Base-by-base conservation (phyloP, 257 asterid species). In the Solanum tacnaense region DNA sequence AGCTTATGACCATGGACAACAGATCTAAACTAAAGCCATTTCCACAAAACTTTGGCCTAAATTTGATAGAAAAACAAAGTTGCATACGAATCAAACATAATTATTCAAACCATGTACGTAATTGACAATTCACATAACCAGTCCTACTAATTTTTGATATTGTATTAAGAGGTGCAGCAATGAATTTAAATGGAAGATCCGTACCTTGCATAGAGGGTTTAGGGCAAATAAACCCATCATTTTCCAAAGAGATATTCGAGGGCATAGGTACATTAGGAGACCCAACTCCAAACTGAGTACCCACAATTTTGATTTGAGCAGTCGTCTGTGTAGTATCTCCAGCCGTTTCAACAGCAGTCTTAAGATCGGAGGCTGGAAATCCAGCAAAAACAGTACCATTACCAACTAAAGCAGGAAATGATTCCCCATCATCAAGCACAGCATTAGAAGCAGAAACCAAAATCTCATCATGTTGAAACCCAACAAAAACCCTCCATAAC, bases 231-330 rank as follows among this genome's bases (percentile, higher is more conserved):
- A 96, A 95, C 0, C 98, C 99, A 81, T 97, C 98, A 89, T 95
- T 96, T 2, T 89, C 96, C 87, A 97, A 72, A 18, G 96, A 87
- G 7, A 97, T 90, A 91, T 97, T 97, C 21, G 41, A 9, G 0
- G 98, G 98, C 98, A 95, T 86, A 20, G 99, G 99, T 20, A 90
- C 92, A 60, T 60, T 25, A 4, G 91, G 90, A 5, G 93, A 89
- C 23, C 93, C 98, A 16, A 96, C 94, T 32, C 99, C 99, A 83
- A 96, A 96, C 90, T 96, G 97, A 21, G 99, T 95, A 9, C 99
- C 99, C 29, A 93, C 92, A 85, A 97, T 60, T 18, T 75, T 87
- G 29, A 97, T 94, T 81, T 29, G 91, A 21, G 86, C 94, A 75
- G 95, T 92, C 95, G 94, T 97, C 96, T 93, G 98, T 84, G 94